Percentiles rank a stretch among this genome's conserved stretches.
Conservation (phyloP, 805 yeast genomes). For the Jamesozyma hellenica region DNA sequence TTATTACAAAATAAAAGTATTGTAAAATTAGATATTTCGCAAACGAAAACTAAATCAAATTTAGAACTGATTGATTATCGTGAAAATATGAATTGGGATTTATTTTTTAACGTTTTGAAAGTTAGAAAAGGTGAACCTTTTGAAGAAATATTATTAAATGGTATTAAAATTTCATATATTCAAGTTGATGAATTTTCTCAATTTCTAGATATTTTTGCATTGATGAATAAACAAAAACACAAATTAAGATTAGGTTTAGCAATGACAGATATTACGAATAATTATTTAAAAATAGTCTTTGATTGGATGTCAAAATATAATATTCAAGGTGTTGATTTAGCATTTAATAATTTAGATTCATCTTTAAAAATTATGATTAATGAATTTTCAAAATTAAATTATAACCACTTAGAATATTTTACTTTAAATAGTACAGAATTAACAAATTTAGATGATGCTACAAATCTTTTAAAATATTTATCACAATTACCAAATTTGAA, state of each 20-base stretch:
- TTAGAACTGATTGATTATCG: constrained; percentile 36
- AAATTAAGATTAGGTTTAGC: constrained; percentile 61
- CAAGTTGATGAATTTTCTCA: constrained; percentile 39
- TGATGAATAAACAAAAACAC: constrained; percentile 21
- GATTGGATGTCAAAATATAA: constrained; percentile 43
- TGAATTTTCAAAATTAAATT: constrained; percentile 14
- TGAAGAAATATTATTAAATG: constrained; percentile 70
- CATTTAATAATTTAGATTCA: constrained; percentile 58
- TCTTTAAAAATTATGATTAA: constrained; percentile 22
- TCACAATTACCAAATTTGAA: constrained; percentile 49
- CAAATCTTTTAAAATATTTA: constrained; percentile 39
- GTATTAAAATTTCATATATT: constrained; percentile 54
- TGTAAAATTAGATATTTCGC: constrained; percentile 60
- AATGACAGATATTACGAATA: constrained; percentile 47
- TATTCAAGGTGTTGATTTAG: constrained; percentile 64
- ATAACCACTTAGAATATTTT: constrained; percentile 34
- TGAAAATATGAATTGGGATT: constrained; percentile 73
- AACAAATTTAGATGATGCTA: constrained; percentile 41
- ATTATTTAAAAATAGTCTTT: constrained; percentile 48
- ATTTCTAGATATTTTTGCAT: constrained; percentile 47
- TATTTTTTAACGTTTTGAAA: constrained; percentile 58
- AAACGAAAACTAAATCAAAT: constrained; percentile 37
- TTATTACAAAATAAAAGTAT: constrained; percentile 51
- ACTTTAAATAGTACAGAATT: constrained; percentile 60
- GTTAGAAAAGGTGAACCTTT: constrained; percentile 53